These are phyloP conservation scores for Stygiomarasmius scandens DNA, from an alignment of 1,284 basidiomycete species.

Conservation along the genomic window DNA sequence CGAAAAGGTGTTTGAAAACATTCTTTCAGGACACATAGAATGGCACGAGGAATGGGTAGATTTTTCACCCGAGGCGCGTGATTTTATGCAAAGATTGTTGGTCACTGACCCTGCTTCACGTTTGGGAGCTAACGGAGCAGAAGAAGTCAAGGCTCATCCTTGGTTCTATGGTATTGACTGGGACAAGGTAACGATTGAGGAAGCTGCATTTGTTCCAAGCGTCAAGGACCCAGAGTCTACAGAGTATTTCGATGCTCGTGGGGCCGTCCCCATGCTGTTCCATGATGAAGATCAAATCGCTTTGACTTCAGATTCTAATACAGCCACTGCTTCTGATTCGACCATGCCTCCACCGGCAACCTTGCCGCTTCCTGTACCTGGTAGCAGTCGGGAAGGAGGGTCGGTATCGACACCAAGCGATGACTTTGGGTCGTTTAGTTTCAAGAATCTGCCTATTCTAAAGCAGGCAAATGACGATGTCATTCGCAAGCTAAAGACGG, in stretches of 20 bases:
- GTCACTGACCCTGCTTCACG: slow-evolving; percentile 81
- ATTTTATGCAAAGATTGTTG: slow-evolving; percentile 91
- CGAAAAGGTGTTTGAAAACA: slow-evolving; percentile 98
- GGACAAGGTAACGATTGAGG: slow-evolving; percentile 85
- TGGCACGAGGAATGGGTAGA: slow-evolving; percentile 96
- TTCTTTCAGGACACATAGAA: slow-evolving; percentile 92
- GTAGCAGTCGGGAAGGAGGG: slow-evolving; percentile 43
- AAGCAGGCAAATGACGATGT: slow-evolving; percentile 99
- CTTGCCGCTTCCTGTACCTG: slow-evolving; percentile 49
- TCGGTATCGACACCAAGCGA: slow-evolving; percentile 60
- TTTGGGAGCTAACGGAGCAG: slow-evolving; percentile 86
- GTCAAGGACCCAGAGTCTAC: slow-evolving; percentile 96
- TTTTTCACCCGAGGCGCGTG: slow-evolving; percentile 83
- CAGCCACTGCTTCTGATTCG: slow-evolving; percentile 47
- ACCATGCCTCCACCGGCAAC: slow-evolving; percentile 44
- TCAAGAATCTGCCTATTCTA: slow-evolving; percentile 95
- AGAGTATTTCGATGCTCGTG: slow-evolving; percentile 98
- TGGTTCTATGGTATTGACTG: slow-evolving; percentile 93
- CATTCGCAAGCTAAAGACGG: slow-evolving; percentile 90
- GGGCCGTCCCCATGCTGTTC: slow-evolving; percentile 87
- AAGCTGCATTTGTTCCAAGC: slow-evolving; percentile 96
- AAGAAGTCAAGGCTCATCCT: slow-evolving; percentile 92
- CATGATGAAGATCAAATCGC: slow-evolving; percentile 71
- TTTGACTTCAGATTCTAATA: slow-evolving; percentile 31
- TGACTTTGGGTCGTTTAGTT: slow-evolving; percentile 97